These are phyloP conservation scores for Tricholoma saponaceum DNA, from an alignment of 768 basidiomycete genomes.

Conservation along the genomic window DNA sequence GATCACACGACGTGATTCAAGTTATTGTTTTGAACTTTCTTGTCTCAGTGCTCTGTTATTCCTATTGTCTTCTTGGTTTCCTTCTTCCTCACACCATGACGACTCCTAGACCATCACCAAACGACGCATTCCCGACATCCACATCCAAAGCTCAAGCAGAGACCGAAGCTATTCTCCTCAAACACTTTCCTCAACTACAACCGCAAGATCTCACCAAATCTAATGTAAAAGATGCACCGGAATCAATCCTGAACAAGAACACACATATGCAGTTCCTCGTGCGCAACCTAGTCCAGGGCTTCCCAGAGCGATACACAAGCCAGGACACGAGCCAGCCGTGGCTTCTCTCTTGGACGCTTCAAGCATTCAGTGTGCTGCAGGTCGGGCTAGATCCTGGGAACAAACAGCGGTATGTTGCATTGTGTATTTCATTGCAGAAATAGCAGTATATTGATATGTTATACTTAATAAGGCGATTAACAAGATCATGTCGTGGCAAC, in stretches of 20 bases:
- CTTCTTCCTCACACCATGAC: no score
- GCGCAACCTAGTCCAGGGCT: conserved; percentile 76
- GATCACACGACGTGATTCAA: no score
- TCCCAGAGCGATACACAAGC: conserved; percentile 72
- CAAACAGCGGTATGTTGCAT: conserved; percentile 58
- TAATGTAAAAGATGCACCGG: background rate
- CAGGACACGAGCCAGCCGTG: conserved; percentile 96
- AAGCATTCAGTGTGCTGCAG: conserved; percentile 76
- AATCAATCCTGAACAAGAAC: conserved; percentile 48
- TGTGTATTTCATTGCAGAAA: conserved; percentile 1
- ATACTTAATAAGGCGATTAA: conserved; percentile 66
- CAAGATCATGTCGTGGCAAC: conserved; percentile 78
- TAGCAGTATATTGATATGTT: background rate
- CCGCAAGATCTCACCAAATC: no score
- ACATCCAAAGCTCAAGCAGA: conserved; percentile 61
- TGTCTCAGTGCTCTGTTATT: no score
- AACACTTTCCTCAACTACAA: conserved; percentile 38
- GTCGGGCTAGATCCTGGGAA: conserved; percentile 74
- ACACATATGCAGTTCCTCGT: conserved; percentile 77
- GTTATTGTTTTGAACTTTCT: no score
- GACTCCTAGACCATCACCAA: conserved; percentile 35
- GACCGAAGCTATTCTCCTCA: conserved; percentile 61
- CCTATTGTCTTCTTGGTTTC: no score
- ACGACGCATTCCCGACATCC: conserved; percentile 56
- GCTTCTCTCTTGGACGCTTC: conserved; percentile 91